Evolutionary conservation across 495 filamentous ascomycete species (phyloP), one percentile per base, ranked within the genome.

Genomic region (Penicillium paxilli): DNA sequence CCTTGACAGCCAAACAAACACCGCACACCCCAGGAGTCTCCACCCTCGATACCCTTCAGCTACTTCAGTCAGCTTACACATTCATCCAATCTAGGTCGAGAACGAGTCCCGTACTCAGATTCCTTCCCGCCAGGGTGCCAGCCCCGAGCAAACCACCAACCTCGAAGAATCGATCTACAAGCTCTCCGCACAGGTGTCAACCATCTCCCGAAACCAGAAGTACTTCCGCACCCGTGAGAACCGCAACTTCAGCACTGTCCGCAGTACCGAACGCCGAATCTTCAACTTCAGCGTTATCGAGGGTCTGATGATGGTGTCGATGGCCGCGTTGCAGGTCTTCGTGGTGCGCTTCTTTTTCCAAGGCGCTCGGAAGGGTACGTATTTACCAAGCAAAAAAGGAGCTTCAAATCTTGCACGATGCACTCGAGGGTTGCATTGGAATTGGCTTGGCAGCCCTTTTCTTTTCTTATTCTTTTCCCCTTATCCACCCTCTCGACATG

Each of bases 181-280:
- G 75, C 78, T 99, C 47, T 97, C 93, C 5, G 85, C 89, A 47
- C 90, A 95, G 65, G 76, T 99, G 32, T 96, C 91, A n/a, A 97
- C 93, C 49, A 93, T 99, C 67, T 90, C 90, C 16, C 86, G 95
- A 44, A 96, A 96, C 77, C 95, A 99, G 69, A 98, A 98, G 68
- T 98, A 98, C 76, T 99, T 99, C 86, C 89, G 95, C 26, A 99
- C 95, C 2, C 85, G 95, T 57, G 95, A 99, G 79, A 98, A 99
- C 79, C 84, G 95, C 42, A 99, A 99, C 71, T 96, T 98, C 75
- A 96, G 90, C 73, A 99, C 95, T 5, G 95, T 99, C 49, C 81
- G 91, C 67, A 96, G 91, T 72, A 99, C 95, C 24, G 95, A 99
- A 78, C 82, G 80, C 58, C 80, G 95, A 40, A 98, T 99, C 59